Base-by-base conservation (phyloP, 768 basidiomycete species). In the Suillus brevipes region DNA sequence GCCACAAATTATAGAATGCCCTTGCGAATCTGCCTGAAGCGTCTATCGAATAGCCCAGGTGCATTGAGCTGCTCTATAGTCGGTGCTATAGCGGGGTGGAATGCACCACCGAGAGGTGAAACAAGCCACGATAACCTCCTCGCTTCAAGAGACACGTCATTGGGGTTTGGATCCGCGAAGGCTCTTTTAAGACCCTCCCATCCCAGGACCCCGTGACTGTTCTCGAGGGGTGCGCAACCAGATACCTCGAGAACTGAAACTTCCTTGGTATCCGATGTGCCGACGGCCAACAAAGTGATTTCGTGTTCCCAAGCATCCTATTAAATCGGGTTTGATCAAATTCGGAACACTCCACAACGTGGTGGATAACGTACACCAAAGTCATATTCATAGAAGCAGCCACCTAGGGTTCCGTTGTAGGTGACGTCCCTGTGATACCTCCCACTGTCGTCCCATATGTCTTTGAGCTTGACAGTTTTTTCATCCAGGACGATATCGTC, bases 81-180 rank as follows among this genome's bases (percentile, higher is more conserved):
- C 7, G 65, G 65, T 13, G 55, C 65, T 12, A 53, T 18, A 23
- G 50, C 25, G 14, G 65, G 65, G 37, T 66, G 36, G 43, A 57
- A 66, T 34, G 37, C 61, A 25, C 52, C 31, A 10, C 63, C 65
- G 5, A 59, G 49, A 36, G 45, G 18, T 9, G 65, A 66, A 38
- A 58, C 49, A 79, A 65, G 78, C 74, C 20, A 62, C 75, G 60
- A 64, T 75, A 40, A 83, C 47, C n/a, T 45, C 12, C 64, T 42
- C 18, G 65, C 63, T 63, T 49, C 57, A 28, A 43, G 43, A 14
- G 34, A 38, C 40, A 38, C 45, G 3, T 57, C 45, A 43, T 59
- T 34, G 1, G 43, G 56, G 49, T 64, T 45, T 23, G 64, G 55
- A 50, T 63, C 53, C 4, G 65, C 55, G 45, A 66, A 66, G 25